A percentile compares a stretch with the other conserved stretches of the same genome.
phyloP scores from a whole-genome alignment of 768 basidiomycete genomes.

The Termitomyces sp. region DNA sequence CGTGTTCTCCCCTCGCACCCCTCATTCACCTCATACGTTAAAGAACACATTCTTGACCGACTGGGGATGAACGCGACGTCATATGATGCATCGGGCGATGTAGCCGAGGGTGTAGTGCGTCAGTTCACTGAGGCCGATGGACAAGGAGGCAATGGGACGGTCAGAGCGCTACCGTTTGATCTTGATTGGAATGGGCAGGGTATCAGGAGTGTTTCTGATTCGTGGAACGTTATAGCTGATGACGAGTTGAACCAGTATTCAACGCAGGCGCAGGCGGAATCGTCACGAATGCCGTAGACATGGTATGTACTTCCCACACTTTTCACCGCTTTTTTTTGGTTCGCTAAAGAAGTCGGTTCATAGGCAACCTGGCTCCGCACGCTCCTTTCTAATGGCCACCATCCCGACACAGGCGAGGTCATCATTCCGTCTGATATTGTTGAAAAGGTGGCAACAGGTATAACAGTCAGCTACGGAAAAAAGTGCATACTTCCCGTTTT shows the following conservation, averaged over 20 bases:
- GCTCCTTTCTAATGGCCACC: slow-evolving; percentile 22
- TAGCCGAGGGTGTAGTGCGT: slow-evolving; percentile 23
- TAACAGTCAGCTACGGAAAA: no score
- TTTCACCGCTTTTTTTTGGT: not conserved
- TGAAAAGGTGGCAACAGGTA: slow-evolving; percentile 17
- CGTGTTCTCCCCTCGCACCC: slow-evolving; percentile 14
- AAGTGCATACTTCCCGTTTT: no score
- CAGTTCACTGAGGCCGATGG: slow-evolving; percentile 20
- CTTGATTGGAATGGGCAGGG: no score
- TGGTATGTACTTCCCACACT: slow-evolving; percentile 10
- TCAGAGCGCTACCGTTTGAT: no score
- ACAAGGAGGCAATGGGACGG: no score
- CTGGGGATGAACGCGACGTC: slow-evolving; percentile 27
- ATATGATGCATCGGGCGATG: slow-evolving; percentile 20
- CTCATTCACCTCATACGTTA: slow-evolving; percentile 23
- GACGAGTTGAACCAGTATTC: no score
- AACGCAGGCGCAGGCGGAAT: slow-evolving; percentile 23
- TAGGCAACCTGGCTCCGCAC: slow-evolving; percentile 28
- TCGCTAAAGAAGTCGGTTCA: not conserved
- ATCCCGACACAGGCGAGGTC: slow-evolving; percentile 17
- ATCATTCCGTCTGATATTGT: slow-evolving; percentile 23
- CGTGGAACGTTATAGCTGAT: no score
- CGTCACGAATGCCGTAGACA: slow-evolving; percentile 23
- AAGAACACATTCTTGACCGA: slow-evolving; percentile 22
- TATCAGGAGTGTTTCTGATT: not conserved